Base-by-base conservation (phyloP, 441 rosid species). In the Arabidopsis hybrid region DNA sequence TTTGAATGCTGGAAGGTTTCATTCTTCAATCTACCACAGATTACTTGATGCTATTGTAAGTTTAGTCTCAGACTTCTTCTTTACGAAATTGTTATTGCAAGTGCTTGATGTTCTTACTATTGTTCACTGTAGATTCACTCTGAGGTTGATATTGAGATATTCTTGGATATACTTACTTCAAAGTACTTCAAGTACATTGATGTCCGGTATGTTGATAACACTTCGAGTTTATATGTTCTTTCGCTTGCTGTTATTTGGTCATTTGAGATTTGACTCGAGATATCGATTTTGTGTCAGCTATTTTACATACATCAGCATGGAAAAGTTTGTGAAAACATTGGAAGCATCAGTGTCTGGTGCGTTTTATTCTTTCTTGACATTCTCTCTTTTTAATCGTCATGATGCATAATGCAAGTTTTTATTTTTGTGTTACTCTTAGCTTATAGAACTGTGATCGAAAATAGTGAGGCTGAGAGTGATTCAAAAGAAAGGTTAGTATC, bases 151-250 rank as follows among this genome's bases (percentile, higher is more conserved):
- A 65, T 76, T 46, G 93, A 83, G 72, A 21, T 80, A 43, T 52
- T 84, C 43, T 40, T 81, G 72, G 89, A 87, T 51, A 76, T 85
- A 66, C 88, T 95, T 67, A 79, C 83, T 0, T 83, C 90, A 5
- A 95, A 91, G 83, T 95, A 89, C 79, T 89, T 92, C 71, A 91
- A 87, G 72, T 89, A 87, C 76, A 85, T 86, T 65, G 98, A 95
- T 77, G 81, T 92, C 47, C 80, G 96, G 97, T 91, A 86, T 49
- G 86, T 26, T 82, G 34, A 50, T 56, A 21, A 69, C 43, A 18
- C 12, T 73, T 31, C 8, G 26, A 5, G 46, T 40, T 42, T 69
- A 11, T 62, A 10, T 60, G n/a, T 12, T 55, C 45, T 9, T 53
- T 52, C 32, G 32, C 66, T n/a, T 61, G 69, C 16, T 57, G 7